phyloP scores from a whole-genome alignment of 768 basidiomycete genomes.

The Cytidiella melzeri region DNA sequence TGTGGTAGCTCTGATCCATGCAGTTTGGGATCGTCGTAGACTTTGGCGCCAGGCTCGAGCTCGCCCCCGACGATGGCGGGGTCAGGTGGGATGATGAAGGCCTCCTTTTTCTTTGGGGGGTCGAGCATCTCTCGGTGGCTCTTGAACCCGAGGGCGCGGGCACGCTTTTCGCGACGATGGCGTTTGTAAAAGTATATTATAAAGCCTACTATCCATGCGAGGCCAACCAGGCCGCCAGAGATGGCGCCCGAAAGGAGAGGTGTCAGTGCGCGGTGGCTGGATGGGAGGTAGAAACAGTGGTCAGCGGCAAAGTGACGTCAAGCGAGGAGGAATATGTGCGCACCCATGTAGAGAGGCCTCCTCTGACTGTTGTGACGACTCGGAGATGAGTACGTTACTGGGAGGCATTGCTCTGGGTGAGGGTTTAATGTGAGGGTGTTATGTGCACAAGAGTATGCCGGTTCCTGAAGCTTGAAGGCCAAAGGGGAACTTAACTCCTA shows the following conservation, averaged over 20 bases:
- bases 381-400: too few relatives aligned
- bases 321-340: not conserved
- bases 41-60: conserved; percentile 33
- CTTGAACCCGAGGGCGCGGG: conserved; percentile 39
- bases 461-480: too few relatives aligned
- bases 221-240: conserved; percentile 44
- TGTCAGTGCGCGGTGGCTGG: conserved; percentile 48
- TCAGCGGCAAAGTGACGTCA: not conserved
- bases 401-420: too few relatives aligned
- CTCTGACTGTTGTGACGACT: not conserved
- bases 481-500: too few relatives aligned
- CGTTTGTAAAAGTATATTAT: conserved; percentile 52
- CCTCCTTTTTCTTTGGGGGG: conserved; percentile 29
- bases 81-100: conserved; percentile 56
- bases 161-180: conserved; percentile 39
- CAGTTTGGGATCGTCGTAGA: conserved; percentile 14
- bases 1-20: not conserved
- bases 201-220: conserved; percentile 52
- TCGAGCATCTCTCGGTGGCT: conserved; percentile 33
- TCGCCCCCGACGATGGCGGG: conserved; percentile 57
- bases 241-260: conserved; percentile 57
- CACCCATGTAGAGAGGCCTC: not conserved
- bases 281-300: not conserved
- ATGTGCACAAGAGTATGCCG: too few relatives aligned
- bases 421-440: too few relatives aligned